These are phyloP conservation scores for Acacia confusa DNA, from an alignment of 306 rosid genomes.

Conservation along the genomic window DNA sequence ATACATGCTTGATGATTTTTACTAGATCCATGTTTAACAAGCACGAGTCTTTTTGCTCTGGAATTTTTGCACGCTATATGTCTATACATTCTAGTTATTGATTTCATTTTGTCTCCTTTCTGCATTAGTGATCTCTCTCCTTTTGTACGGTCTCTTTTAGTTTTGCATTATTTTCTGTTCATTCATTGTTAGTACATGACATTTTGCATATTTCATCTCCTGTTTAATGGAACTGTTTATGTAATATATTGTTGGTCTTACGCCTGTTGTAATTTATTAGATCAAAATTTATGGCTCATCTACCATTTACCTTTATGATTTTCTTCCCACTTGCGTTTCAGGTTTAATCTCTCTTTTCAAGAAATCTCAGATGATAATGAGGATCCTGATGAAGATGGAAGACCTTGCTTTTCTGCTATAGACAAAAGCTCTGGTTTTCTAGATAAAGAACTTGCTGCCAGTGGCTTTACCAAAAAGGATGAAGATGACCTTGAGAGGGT, in stretches of 20 bases:
- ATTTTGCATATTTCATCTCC: neutral
- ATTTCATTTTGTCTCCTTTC: neutral
- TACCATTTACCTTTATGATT: neutral
- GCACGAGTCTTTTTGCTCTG: neutral
- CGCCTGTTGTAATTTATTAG: neutral
- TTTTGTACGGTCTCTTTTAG: neutral
- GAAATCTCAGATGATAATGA: constrained; percentile 59
- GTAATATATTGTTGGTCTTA: neutral
- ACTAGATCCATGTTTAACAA: neutral
- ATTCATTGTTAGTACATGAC: neutral
- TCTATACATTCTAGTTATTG: neutral
- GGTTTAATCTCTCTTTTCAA: constrained; percentile 70
- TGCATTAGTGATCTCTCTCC: neutral
- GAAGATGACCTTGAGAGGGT: constrained; percentile 81
- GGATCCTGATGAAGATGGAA: constrained; percentile 56
- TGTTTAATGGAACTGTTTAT: neutral
- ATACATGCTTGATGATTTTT: neutral
- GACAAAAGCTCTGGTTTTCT: constrained; percentile 62
- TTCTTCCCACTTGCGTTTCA: constrained; percentile 37
- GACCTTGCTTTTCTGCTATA: constrained; percentile 65
- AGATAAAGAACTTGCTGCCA: constrained; percentile 91
- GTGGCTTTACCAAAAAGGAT: constrained; percentile 83
- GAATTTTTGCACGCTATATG: neutral
- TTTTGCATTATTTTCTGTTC: neutral
- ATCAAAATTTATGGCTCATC: neutral